These are phyloP conservation scores for Myochromella boudieri DNA, from an alignment of 768 basidiomycete species.

Conservation along the genomic window DNA sequence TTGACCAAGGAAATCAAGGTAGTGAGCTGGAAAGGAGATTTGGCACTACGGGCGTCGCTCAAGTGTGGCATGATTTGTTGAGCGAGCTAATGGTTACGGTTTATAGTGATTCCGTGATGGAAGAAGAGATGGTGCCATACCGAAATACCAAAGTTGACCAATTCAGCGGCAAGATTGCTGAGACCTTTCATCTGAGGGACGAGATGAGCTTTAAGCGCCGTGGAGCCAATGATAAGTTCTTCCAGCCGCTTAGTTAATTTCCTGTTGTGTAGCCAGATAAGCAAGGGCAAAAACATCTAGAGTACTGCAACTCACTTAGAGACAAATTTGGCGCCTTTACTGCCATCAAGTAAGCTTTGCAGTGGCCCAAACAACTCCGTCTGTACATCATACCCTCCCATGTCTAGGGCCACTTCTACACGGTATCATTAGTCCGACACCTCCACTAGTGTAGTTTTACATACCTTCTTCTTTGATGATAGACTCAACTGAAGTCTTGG, in stretches of 20 bases:
- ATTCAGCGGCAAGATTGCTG: conserved; percentile 72
- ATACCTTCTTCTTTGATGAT: conserved; percentile 78
- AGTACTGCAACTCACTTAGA: conserved; percentile 57
- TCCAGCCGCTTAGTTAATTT: conserved; percentile 87
- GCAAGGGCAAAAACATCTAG: not conserved
- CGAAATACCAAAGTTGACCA: conserved; percentile 90
- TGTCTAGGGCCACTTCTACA: conserved; percentile 69
- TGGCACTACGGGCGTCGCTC: conserved; percentile 75
- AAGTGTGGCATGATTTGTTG: conserved; percentile 87
- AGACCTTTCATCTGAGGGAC: conserved; percentile 71
- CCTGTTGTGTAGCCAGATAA: conserved; percentile 48
- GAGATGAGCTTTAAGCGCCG: conserved; percentile 70
- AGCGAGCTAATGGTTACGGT: conserved; percentile 60
- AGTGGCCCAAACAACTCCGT: conserved; percentile 80
- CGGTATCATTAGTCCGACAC: not conserved
- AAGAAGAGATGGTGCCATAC: conserved; percentile 37
- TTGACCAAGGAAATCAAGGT: conserved; percentile 71
- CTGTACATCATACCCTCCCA: conserved; percentile 74
- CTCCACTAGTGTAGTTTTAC: conserved; percentile 1
- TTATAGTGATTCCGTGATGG: conserved; percentile 1
- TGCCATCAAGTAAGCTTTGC: conserved; percentile 79
- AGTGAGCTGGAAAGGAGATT: conserved; percentile 74
- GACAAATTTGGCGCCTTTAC: conserved; percentile 74
- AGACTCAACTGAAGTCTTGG: conserved; percentile 79
- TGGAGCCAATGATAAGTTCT: conserved; percentile 69